Percentiles rank a stretch among this genome's conserved stretches.
Conservation (phyloP, 2,329 filamentous ascomycete genomes). For the Aspergillus sp. region DNA sequence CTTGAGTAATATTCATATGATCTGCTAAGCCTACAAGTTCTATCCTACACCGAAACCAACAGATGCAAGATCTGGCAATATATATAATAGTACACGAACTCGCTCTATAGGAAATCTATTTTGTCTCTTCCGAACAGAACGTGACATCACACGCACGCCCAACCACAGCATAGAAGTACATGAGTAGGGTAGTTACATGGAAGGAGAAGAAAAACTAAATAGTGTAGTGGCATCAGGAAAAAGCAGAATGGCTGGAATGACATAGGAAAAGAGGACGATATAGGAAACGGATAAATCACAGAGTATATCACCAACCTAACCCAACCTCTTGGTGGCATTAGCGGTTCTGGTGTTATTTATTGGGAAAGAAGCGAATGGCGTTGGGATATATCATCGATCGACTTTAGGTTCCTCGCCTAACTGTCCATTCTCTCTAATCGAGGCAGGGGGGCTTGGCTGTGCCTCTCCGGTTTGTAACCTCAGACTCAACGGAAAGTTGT, state of each 20-base stretch:
- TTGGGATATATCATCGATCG: not conserved
- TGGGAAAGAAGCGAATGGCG: no score
- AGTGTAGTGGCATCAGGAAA: not conserved
- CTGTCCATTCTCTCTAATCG: no score
- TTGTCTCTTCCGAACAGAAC: conserved; percentile 6
- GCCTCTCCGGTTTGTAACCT: no score
- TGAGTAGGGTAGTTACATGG: conserved; percentile 20
- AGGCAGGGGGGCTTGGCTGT: no score
- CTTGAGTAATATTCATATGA: no score
- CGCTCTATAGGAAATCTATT: conserved; percentile 12
- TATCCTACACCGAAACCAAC: no score
- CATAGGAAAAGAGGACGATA: not conserved
- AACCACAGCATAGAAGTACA: conserved; percentile 12
- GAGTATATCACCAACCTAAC: not conserved
- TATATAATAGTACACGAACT: not conserved
- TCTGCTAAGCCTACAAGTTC: no score
- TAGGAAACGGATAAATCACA: not conserved
- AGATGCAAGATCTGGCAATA: no score
- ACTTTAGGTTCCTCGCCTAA: not conserved
- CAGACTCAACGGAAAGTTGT: not conserved
- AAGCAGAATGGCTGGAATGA: not conserved
- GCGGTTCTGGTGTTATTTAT: not conserved
- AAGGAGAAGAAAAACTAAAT: conserved; percentile 6
- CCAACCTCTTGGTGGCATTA: not conserved
- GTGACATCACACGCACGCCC: not conserved